Evolutionary conservation across 495 filamentous ascomycete species (phyloP), one percentile per base, ranked within the genome.

Genomic region (Daldinia childiae): DNA sequence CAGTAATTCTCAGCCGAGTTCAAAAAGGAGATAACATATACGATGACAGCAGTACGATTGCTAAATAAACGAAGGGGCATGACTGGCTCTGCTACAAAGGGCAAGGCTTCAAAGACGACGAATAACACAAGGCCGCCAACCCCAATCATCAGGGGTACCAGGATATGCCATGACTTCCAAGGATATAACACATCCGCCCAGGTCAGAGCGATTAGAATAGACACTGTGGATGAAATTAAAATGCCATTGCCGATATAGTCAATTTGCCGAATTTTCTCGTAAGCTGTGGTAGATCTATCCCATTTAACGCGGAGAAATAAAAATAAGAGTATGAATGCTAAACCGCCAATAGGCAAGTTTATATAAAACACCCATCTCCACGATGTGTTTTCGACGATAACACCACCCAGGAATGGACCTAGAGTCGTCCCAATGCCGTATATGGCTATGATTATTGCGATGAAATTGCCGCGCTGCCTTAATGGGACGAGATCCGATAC

Each of bases 381-480:
- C 14, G 71, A 62, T 0, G 62, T 73, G 5, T 27, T 68, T 58
- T 81, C 72, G 80, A 92, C 91, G 70, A 95, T 93, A 7, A 90
- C 86, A 24, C 92, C 92, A 12, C 92, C 92, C 6, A 94, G 78
- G 8, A 94, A 85, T 3, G 92, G 92, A 1, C 92, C 92, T 36
- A 93, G 74, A 6, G 89, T 90, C 60, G 86, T 87, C 21, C 92
- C 92, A 51, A 93, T 79, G 15, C 90, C 92, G 86, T 92, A 95
- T 0, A 89, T 88, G 6, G 87, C 85, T 17, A 91, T 89, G 64
- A 93, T 79, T 59, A 84, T 77, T 60, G 82, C 83, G 68, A 78
- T 79, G 60, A 82, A 90, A 85, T 71, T 89, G 80, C 74, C 91
- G 74, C 92, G 90, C 86, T 79, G 76, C 62, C 79, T 80, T 78